Evolutionary conservation across 495 filamentous ascomycete species (phyloP).

Genomic region (Aspergillus nidulans): DNA sequence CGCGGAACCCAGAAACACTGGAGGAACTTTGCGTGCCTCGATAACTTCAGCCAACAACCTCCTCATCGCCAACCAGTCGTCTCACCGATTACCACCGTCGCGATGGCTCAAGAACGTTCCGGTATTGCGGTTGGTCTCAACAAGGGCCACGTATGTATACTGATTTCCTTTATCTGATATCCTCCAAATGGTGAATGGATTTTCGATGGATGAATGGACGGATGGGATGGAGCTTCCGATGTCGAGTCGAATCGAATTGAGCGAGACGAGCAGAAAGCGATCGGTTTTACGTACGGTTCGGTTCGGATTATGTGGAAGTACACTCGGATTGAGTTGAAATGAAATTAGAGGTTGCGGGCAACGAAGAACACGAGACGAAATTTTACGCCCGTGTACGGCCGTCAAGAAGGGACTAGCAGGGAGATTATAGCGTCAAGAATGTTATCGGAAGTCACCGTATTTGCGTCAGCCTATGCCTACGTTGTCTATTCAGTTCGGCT

Average conservation of each 20-base stretch:
- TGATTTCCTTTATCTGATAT: slow-evolving; percentile 15
- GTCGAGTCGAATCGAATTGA: slow-evolving; percentile 2
- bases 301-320: too few species aligned
- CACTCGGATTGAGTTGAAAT: not conserved
- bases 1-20: slow-evolving; percentile 16
- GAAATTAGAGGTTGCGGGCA: not conserved
- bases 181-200: not conserved
- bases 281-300: not conserved
- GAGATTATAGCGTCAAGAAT: too few species aligned
- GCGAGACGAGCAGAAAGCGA: slow-evolving; percentile 7
- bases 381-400: too few species aligned
- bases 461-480: not conserved
- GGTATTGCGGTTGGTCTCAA: slow-evolving; percentile 82
- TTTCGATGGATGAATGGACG: not conserved
- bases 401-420: too few species aligned
- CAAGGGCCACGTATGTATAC: slow-evolving; percentile 75
- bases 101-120: slow-evolving; percentile 63
- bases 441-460: not conserved
- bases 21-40: slow-evolving; percentile 20
- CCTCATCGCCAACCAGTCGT: slow-evolving; percentile 40
- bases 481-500: not conserved
- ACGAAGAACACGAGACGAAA: too few species aligned
- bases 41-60: slow-evolving; percentile 40
- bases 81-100: slow-evolving; percentile 28
- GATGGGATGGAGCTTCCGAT: not conserved